Evolutionary conservation across 2,329 filamentous ascomycete species (phyloP).

Genomic region (Amesomyces nigricolor): DNA sequence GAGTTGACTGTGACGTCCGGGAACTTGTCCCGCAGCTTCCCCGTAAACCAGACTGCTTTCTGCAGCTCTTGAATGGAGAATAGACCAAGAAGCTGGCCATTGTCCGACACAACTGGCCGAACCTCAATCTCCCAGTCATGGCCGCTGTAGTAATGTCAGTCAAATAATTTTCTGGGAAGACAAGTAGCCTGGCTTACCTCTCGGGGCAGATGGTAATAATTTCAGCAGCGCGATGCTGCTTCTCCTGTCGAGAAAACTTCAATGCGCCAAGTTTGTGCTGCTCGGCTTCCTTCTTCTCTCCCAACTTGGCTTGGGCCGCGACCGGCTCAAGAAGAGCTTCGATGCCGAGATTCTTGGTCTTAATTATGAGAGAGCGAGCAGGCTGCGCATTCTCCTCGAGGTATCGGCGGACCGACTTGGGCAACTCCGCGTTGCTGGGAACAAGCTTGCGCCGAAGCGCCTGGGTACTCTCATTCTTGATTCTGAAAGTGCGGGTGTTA

Average conservation of each 20-base stretch:
- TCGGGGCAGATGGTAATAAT: slow-evolving; percentile 31
- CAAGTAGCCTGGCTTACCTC: slow-evolving; percentile 26
- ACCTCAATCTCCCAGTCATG: slow-evolving; percentile 37
- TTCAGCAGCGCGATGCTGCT: slow-evolving; percentile 20
- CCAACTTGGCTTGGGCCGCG: background rate
- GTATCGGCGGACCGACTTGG: background rate
- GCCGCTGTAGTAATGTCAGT: slow-evolving; percentile 21
- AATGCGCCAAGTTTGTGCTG: slow-evolving; percentile 17
- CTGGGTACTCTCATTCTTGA: background rate
- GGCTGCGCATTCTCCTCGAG: slow-evolving; percentile 8
- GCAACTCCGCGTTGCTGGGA: background rate
- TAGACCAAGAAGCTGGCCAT: slow-evolving; percentile 19
- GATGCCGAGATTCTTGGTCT: slow-evolving; percentile 21
- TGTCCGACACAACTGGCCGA: slow-evolving; percentile 21
- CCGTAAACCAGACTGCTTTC: slow-evolving; percentile 23
- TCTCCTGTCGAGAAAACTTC: slow-evolving; percentile 14
- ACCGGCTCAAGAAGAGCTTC: slow-evolving; percentile 19
- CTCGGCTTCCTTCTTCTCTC: background rate
- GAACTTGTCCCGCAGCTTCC: slow-evolving; percentile 23
- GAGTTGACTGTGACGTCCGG: slow-evolving; percentile 26
- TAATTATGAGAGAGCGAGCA: slow-evolving; percentile 12
- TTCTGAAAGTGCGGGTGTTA: slow-evolving; percentile 4
- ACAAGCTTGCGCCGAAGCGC: slow-evolving; percentile 3
- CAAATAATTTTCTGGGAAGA: slow-evolving; percentile 16
- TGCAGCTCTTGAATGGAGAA: slow-evolving; percentile 25